Evolutionary conservation across 306 rosid genomes (phyloP).

Genomic region (Vachellia collinsii): DNA sequence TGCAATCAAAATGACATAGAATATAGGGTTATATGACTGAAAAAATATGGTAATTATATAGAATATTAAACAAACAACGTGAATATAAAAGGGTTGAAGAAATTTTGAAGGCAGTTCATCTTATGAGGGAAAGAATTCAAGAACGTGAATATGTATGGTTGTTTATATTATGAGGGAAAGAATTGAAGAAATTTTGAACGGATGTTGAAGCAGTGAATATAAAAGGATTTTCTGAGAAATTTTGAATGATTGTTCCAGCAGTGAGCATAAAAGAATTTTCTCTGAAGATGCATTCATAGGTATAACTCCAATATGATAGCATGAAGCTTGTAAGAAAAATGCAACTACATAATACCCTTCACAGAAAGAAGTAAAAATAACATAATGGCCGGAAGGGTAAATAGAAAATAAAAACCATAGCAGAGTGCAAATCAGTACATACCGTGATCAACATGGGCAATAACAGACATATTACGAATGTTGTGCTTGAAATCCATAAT

Average conservation of each 20-base stretch:
- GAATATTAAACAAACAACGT: background rate
- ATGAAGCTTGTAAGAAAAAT: background rate
- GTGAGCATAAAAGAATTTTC: background rate
- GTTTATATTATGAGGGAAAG: background rate
- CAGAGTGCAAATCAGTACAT: background rate
- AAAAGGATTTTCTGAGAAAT: background rate
- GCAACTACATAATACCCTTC: background rate
- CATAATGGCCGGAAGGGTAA: background rate
- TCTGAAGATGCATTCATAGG: background rate
- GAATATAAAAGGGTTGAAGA: background rate
- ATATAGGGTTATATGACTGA: background rate
- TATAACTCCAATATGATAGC: background rate
- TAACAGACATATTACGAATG: conserved; percentile 94
- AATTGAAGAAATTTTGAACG: background rate
- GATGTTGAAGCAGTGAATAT: background rate
- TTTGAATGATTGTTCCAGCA: background rate
- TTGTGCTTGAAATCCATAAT: conserved; percentile 90
- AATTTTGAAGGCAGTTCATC: no score
- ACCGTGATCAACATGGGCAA: conserved; percentile 95
- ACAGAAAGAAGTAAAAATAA: background rate
- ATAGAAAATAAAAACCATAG: background rate
- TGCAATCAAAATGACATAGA: conserved; percentile 25
- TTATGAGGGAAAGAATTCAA: background rate
- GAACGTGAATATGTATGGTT: no score
- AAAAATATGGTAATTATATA: background rate